These are phyloP conservation scores for Sclerotinia sclerotiorum DNA, from an alignment of 2,329 filamentous ascomycete genomes.

Conservation along the genomic window DNA sequence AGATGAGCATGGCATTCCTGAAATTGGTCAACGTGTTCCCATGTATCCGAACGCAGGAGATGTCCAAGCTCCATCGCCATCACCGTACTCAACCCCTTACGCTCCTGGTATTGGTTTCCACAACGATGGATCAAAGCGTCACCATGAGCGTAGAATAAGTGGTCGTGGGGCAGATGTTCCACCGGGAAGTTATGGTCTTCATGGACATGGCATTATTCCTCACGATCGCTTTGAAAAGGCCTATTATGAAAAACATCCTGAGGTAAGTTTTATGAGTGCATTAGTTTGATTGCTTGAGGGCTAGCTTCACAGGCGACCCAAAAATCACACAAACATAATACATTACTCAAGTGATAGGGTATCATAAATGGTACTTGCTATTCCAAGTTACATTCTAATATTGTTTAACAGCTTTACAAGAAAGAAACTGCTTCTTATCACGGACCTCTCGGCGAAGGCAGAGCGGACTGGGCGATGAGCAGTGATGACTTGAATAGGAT, in stretches of 20 bases:
- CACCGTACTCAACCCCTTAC: constrained; percentile 46
- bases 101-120: constrained; percentile 49
- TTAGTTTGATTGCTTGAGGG: not conserved
- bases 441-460: constrained; percentile 48
- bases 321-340: not conserved
- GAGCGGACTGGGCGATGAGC: constrained; percentile 77
- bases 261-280: constrained; percentile 43
- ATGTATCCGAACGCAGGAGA: constrained; percentile 93
- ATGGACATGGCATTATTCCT: constrained; percentile 76
- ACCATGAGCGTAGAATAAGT: constrained; percentile 72
- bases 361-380: not conserved
- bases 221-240: constrained; percentile 84
- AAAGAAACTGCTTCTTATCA: constrained; percentile 64
- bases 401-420: constrained; percentile 50
- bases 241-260: constrained; percentile 91
- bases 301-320: not conserved
- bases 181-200: constrained; percentile 88
- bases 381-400: constrained; percentile 13
- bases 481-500: constrained; percentile 89
- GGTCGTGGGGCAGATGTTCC: constrained; percentile 69
- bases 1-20: constrained; percentile 85
- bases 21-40: constrained; percentile 88
- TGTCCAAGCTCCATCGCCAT: constrained; percentile 90
- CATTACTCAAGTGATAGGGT: not conserved
- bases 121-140: constrained; percentile 51